Percentiles rank a stretch among this genome's conserved stretches.
Evolutionary conservation across 805 yeast genomes (phyloP).

Genomic region (Alloascoidea hylecoeti): DNA sequence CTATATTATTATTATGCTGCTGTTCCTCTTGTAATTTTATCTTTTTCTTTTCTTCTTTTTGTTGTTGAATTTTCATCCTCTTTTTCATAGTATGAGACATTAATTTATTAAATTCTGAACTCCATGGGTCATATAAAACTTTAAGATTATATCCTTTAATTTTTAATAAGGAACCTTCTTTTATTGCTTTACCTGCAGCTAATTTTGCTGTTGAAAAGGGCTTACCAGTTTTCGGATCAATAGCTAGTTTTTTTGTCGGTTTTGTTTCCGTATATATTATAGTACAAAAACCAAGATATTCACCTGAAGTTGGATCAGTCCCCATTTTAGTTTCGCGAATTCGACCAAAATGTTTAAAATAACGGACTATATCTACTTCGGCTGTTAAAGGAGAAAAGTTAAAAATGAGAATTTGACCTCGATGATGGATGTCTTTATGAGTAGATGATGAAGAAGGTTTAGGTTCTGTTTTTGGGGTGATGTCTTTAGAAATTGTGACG

Average conservation of each 20-base stretch:
- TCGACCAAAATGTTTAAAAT: neutral
- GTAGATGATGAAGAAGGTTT: too few relatives aligned
- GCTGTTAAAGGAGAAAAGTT: neutral
- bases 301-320: neutral
- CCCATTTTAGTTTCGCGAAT: neutral
- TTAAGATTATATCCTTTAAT: neutral
- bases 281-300: slow-evolving; percentile 1
- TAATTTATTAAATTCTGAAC: neutral
- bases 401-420: neutral
- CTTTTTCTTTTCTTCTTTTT: neutral
- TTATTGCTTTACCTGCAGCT: slow-evolving; percentile 1
- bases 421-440: too few relatives aligned
- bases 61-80: neutral
- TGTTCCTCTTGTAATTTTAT: neutral
- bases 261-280: neutral
- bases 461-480: too few relatives aligned
- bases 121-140: neutral
- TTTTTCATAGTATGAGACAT: neutral
- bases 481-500: too few relatives aligned
- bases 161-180: neutral
- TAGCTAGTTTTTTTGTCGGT: neutral
- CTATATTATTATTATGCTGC: neutral
- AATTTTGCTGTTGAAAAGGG: neutral
- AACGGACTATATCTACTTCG: neutral
- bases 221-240: neutral